phyloP scores from a whole-genome alignment of 495 filamentous ascomycete genomes.

The Penicillium alfredii region DNA sequence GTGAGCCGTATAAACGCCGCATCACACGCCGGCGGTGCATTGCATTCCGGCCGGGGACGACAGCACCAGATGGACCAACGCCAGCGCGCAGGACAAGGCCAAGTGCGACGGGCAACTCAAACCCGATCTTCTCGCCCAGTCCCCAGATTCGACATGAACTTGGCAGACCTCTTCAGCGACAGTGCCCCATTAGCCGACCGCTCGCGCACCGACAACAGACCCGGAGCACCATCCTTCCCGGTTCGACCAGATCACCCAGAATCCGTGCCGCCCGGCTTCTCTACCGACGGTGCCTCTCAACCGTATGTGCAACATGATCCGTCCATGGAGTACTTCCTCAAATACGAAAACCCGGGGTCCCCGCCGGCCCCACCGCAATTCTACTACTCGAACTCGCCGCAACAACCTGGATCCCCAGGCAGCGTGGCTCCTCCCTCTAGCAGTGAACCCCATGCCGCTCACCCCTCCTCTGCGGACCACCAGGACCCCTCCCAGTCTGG shows the following conservation, averaged over 20 bases:
- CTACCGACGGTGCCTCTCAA: constrained; percentile 20
- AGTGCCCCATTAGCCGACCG: constrained; percentile 22
- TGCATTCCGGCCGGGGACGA: constrained; percentile 18
- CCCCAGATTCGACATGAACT: constrained; percentile 61
- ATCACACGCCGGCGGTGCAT: constrained; percentile 11
- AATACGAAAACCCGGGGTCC: constrained; percentile 31
- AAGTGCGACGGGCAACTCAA: constrained; percentile 23
- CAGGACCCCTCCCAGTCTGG: constrained; percentile 24
- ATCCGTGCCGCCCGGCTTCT: constrained; percentile 19
- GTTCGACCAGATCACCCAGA: constrained; percentile 25
- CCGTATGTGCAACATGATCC: constrained; percentile 28
- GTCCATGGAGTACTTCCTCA: constrained; percentile 37
- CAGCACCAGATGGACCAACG: constrained; percentile 24
- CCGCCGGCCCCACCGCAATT: constrained; percentile 31
- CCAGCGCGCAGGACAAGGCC: constrained; percentile 18
- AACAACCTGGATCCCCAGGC: constrained; percentile 34
- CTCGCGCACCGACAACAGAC: constrained; percentile 14
- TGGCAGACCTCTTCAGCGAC: constrained; percentile 46
- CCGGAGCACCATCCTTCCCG: constrained; percentile 14
- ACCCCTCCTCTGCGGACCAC: constrained; percentile 20
- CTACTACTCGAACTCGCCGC: constrained; percentile 37
- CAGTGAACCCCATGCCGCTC: constrained; percentile 13
- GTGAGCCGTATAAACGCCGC: constrained; percentile 18
- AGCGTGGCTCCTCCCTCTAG: constrained; percentile 19
- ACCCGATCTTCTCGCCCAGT: constrained; percentile 32